phyloP scores from a whole-genome alignment of 768 basidiomycete genomes.

The Suillus placidus region DNA sequence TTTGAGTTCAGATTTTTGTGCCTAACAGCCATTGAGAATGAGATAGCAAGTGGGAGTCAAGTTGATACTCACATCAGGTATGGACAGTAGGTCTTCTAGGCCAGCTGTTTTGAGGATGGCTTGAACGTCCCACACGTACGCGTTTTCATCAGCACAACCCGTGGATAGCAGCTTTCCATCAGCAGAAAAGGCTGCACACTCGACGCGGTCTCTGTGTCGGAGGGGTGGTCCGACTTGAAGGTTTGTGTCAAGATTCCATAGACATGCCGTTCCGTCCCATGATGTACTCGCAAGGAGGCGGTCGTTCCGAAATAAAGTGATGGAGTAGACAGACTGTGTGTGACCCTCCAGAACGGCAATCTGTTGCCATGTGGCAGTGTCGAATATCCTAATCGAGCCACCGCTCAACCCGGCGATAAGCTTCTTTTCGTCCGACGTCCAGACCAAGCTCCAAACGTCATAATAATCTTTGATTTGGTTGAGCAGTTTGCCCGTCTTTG shows the following conservation, averaged over 20 bases:
- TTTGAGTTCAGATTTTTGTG: too few species aligned
- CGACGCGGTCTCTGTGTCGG: background rate
- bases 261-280: background rate
- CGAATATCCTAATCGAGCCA: background rate
- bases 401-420: background rate
- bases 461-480: background rate
- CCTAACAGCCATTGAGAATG: background rate
- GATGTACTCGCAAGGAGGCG: background rate
- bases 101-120: background rate
- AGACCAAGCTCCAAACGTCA: background rate
- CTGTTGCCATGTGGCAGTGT: background rate
- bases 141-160: background rate
- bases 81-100: background rate
- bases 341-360: background rate
- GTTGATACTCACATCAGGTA: background rate
- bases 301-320: background rate
- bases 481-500: background rate
- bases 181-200: background rate
- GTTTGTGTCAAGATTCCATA: constrained; percentile 10
- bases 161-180: constrained; percentile 8
- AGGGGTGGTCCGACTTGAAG: background rate
- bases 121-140: background rate
- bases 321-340: background rate
- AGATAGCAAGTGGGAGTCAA: background rate
- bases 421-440: background rate